Percentiles rank a stretch among this genome's conserved stretches.
phyloP scores from a whole-genome alignment of 768 basidiomycete genomes.

The Russula sp. region DNA sequence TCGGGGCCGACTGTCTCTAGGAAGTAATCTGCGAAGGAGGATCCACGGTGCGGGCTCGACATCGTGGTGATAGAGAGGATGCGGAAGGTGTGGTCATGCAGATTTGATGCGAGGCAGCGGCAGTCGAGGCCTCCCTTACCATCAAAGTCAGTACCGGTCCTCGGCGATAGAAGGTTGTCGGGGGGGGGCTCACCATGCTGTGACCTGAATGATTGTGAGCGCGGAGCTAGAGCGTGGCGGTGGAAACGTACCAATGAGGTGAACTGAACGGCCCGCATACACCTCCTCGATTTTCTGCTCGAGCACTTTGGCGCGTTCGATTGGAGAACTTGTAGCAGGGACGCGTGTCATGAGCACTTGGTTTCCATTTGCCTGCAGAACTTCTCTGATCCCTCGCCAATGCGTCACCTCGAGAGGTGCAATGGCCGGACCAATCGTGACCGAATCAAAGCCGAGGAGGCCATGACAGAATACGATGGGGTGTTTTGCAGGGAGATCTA shows the following conservation, averaged over 20 bases:
- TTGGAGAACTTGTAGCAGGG: constrained; percentile 84
- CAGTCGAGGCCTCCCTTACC: constrained; percentile 87
- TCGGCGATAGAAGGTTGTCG: background rate
- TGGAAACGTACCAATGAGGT: constrained; percentile 62
- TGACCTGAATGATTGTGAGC: constrained; percentile 47
- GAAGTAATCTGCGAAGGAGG: constrained; percentile 89
- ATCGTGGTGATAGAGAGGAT: constrained; percentile 91
- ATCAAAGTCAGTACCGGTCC: constrained; percentile 10
- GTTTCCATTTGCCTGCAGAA: constrained; percentile 78
- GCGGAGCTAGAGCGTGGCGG: background rate
- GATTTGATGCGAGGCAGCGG: constrained; percentile 78
- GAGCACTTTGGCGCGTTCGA: constrained; percentile 88
- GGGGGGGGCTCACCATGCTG: constrained; percentile 51
- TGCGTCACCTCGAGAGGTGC: constrained; percentile 84
- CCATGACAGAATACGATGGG: constrained; percentile 97
- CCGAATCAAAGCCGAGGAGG: constrained; percentile 81
- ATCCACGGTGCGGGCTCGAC: constrained; percentile 91
- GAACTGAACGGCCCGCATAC: constrained; percentile 80
- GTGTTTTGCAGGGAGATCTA: constrained; percentile 73
- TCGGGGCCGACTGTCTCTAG: constrained; percentile 61
- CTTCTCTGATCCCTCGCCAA: constrained; percentile 96
- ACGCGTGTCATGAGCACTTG: constrained; percentile 93
- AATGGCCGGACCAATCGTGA: constrained; percentile 71
- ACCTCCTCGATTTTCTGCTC: constrained; percentile 70
- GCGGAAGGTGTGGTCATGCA: constrained; percentile 68